These are phyloP conservation scores for Vickermania spadyakhi DNA, from an alignment of 208 protist species.

Conservation along the genomic window DNA sequence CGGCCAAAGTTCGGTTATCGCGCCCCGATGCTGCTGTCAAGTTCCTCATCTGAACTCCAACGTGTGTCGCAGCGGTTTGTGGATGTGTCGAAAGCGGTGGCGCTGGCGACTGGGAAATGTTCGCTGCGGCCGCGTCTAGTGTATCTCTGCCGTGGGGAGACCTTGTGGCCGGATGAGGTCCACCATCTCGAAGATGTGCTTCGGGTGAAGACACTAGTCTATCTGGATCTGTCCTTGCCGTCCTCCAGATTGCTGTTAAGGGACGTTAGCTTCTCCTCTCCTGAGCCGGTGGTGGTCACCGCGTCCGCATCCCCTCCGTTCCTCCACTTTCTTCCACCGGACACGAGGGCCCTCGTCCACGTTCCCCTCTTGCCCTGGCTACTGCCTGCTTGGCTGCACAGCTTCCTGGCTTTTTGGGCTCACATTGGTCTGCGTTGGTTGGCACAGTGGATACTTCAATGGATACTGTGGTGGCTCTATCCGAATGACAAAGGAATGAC, in stretches of 20 bases:
- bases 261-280: too few relatives aligned
- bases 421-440: too few relatives aligned
- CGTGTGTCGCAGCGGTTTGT: neutral
- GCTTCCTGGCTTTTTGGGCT: neutral
- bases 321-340: neutral
- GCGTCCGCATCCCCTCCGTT: neutral
- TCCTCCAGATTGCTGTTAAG: neutral
- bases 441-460: too few relatives aligned
- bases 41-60: neutral
- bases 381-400: constrained; percentile 2
- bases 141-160: neutral
- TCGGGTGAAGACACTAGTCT: neutral
- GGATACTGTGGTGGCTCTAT: too few relatives aligned
- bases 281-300: neutral
- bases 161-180: neutral
- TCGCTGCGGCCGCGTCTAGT: neutral
- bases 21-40: neutral
- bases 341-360: neutral
- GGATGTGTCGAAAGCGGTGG: neutral
- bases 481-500: too few relatives aligned
- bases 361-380: neutral
- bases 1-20: constrained; percentile 2
- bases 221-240: neutral
- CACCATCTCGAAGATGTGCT: neutral
- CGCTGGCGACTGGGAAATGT: too few relatives aligned